Evolutionary conservation across 2,329 filamentous ascomycete genomes (phyloP).

Genomic region (Cytospora chrysosperma): DNA sequence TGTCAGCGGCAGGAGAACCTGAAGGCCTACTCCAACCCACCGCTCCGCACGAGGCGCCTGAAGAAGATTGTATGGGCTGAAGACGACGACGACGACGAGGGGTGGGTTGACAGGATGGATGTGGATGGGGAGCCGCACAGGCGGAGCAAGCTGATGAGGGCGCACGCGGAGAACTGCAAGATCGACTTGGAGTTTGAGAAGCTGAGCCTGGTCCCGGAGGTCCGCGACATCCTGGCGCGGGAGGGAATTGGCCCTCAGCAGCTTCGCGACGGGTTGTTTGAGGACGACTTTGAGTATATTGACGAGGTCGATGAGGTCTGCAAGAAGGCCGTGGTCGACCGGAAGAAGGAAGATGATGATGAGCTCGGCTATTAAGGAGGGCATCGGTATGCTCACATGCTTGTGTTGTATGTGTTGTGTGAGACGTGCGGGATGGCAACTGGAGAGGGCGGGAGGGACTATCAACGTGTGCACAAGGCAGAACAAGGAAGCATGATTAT

Average conservation of each 20-base stretch:
- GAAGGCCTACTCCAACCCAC: slow-evolving; percentile 26
- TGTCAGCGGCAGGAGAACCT: slow-evolving; percentile 44
- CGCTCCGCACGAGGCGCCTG: neutral
- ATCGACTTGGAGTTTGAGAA: slow-evolving; percentile 25
- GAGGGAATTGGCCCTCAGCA: slow-evolving; percentile 17
- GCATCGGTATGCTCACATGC: too few species aligned
- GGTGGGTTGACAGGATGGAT: neutral
- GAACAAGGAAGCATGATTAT: too few species aligned
- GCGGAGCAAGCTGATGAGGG: neutral
- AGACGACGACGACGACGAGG: neutral
- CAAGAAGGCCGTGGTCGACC: slow-evolving; percentile 7
- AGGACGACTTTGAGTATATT: slow-evolving; percentile 14
- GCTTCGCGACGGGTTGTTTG: slow-evolving; percentile 10
- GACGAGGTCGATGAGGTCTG: slow-evolving; percentile 15
- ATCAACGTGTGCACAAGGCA: too few species aligned
- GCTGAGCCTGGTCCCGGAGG: slow-evolving; percentile 20
- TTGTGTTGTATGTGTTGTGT: too few species aligned
- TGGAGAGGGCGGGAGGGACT: too few species aligned
- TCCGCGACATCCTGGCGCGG: slow-evolving; percentile 20
- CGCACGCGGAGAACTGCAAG: slow-evolving; percentile 18
- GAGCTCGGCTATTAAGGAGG: slow-evolving; percentile 22
- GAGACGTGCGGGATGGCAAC: too few species aligned
- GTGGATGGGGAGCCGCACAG: neutral
- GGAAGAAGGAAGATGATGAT: slow-evolving; percentile 20
- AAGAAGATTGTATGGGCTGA: neutral